Base-by-base conservation (phyloP, 2,329 filamentous ascomycete species). In the Alternaria sp. region DNA sequence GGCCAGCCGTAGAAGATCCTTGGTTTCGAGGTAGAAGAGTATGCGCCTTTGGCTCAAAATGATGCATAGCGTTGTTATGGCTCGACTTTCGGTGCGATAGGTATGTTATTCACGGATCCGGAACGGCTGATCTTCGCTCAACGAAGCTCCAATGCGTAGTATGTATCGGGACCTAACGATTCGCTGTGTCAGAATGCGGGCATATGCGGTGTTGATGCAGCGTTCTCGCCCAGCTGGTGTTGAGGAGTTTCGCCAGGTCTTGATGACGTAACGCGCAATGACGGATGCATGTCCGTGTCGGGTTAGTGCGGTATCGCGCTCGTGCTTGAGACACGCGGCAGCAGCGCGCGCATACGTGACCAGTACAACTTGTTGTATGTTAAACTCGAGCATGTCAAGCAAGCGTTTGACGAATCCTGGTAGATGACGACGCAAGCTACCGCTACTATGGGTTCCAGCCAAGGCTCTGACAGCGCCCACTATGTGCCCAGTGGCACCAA, bases 381-480 rank as follows among this genome's bases (percentile, higher is more conserved):
- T n/a, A 12, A 28, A 60, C 46, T 49, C n/a, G 44, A 55, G 65
- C 49, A 55, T 55, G 56, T 43, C 47, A 18, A 11, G 44, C 5
- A 46, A 44, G 46, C 15, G 12, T 28, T 15, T 23, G 15, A 53
- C 30, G 15, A 23, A 18, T 26, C 30, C 21, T 25, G 21, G 11
- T 21, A 30, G 41, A 45, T 44, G 43, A 51, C 11, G 12, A 28
- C 15, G 28, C 18, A 18, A 26, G 51, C 45, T 28, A 23, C n/a
- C 41, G 30, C 57, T 54, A 71, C 55, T 14, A 78, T 78, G 77
- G 75, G 69, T 45, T 71, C 71, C 33, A 53, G 68, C 15, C 71
- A 76, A 53, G 73, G 66, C 62, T 65, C 72, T 54, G 74, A 77
- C 20, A 46, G 54, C 18, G 23, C 58, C 10, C 63, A 63, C 20